Evolutionary conservation across 257 asterid species (phyloP), one percentile per base, ranked within the genome.

Genomic region (Rehmannia glutinosa): DNA sequence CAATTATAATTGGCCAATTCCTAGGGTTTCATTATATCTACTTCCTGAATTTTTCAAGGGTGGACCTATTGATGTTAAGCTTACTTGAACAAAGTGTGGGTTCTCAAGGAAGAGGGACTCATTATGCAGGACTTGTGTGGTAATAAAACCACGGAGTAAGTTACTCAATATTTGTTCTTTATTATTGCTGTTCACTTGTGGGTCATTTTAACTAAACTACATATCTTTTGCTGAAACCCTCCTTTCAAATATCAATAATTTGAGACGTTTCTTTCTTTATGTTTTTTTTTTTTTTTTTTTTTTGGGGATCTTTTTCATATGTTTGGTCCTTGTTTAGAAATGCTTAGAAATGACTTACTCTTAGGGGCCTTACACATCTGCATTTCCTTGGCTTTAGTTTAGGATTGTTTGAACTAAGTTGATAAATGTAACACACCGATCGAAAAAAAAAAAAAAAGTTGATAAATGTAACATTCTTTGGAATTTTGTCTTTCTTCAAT

Each of bases 91-190:
- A 77, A 82, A 72, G 80, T 90, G 71, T 93, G 95, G 95, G 78
- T 90, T 71, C 96, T 93, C 52, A 86, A 84, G 70, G 95, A 88
- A 78, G 87, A 81, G 55, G 87, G 83, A 59, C 83, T 93, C 70
- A 68, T 86, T 50, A 76, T 82, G 87, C 87, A 82, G 67, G 85
- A 82, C 65, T 65, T 90, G 72, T 79, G 70, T 74, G 17, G 54
- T 68, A 64, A 73, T 60, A 74, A 76, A 75, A 63, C 30, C 20
- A 70, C 69, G 6, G 83, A 79, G 98, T 90, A 86, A 84, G 91
- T 78, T 58, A 52, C 67, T 25, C 17, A 24, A 50, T 39, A 21
- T 42, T 60, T 38, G 19, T 46, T 15, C 30, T 38, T 66, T 68
- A 30, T 58, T 43, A 5, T 7, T 32, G 24, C 63, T 66, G 8